These are phyloP conservation scores for Rutstroemia sp. DNA, from an alignment of 2,329 filamentous ascomycete genomes.

Conservation along the genomic window DNA sequence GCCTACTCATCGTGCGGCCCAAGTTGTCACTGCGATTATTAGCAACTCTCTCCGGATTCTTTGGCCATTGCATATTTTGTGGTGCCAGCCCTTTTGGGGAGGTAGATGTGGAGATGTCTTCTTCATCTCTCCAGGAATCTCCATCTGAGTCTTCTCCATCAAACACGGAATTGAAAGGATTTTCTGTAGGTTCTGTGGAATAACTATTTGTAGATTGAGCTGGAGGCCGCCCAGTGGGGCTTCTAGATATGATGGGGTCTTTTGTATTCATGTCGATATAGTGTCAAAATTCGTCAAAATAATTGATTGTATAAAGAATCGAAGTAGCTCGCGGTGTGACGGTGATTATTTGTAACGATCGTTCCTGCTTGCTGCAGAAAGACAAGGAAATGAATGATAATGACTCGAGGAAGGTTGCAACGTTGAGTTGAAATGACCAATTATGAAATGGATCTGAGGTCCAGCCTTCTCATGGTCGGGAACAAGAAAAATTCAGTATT, in stretches of 20 bases:
- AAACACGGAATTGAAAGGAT: constrained; percentile 22
- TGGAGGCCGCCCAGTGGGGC: not conserved
- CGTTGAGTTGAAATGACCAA: not conserved
- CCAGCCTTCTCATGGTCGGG: constrained; percentile 1
- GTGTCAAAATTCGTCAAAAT: constrained; percentile 9
- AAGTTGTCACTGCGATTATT: constrained; percentile 11
- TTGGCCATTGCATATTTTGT: constrained; percentile 20
- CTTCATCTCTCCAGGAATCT: constrained; percentile 28
- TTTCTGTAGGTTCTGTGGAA: constrained; percentile 13
- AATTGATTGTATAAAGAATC: not conserved
- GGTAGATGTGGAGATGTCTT: not conserved
- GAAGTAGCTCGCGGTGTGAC: not conserved
- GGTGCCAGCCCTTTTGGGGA: constrained; percentile 4
- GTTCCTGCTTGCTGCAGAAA: not conserved
- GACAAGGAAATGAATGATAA: not conserved
- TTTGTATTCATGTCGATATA: constrained; percentile 9
- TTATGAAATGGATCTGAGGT: constrained; percentile 2
- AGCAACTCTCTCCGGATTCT: constrained; percentile 6
- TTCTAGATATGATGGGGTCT: constrained; percentile 8
- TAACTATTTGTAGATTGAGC: constrained; percentile 8
- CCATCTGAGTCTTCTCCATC: constrained; percentile 21
- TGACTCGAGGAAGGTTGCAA: constrained; percentile 4
- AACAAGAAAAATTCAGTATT: constrained; percentile 1
- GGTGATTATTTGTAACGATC: not conserved
- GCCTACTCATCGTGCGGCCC: constrained; percentile 15